Evolutionary conservation across 1,284 basidiomycete genomes (phyloP).

Genomic region (Sanguinoderma infundibulare): DNA sequence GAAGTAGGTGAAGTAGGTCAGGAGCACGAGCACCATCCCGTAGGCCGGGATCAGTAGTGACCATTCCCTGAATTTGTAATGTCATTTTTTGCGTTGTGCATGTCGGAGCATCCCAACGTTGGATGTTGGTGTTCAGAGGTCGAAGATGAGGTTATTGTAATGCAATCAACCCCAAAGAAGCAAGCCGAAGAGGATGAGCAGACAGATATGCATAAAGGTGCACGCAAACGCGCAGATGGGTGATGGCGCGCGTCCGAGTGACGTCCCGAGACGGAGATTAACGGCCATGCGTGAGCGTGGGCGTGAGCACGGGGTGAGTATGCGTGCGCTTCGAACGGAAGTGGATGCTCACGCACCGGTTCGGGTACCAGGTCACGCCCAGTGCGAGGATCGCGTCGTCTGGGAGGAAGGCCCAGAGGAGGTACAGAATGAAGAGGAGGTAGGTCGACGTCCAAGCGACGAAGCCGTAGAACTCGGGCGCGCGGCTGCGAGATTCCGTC

Average conservation of each 20-base stretch:
- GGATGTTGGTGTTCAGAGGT: not conserved
- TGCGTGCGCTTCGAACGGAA: slow-evolving; percentile 3
- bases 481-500: slow-evolving; percentile 57
- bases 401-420: slow-evolving; percentile 67
- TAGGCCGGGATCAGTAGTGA: slow-evolving; percentile 84
- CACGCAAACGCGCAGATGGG: not conserved
- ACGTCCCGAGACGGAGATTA: slow-evolving; percentile 24
- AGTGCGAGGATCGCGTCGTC: slow-evolving; percentile 57
- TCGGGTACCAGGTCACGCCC: slow-evolving; percentile 89
- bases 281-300: slow-evolving; percentile 13
- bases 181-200: not conserved
- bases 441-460: slow-evolving; percentile 83
- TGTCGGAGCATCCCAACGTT: not conserved
- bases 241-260: not conserved
- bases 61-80: slow-evolving; percentile 70
- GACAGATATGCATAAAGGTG: not conserved
- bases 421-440: slow-evolving; percentile 69
- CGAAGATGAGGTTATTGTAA: not conserved
- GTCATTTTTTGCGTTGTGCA: not conserved
- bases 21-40: slow-evolving; percentile 71
- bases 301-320: not conserved
- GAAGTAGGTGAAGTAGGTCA: slow-evolving; percentile 82
- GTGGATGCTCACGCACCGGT: slow-evolving; percentile 54
- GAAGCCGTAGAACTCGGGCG: slow-evolving; percentile 87
- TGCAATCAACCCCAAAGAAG: not conserved